A percentile compares a stretch with the other conserved stretches of the same genome.
Evolutionary conservation across 768 basidiomycete species (phyloP).

Genomic region (Calocera cornea): DNA sequence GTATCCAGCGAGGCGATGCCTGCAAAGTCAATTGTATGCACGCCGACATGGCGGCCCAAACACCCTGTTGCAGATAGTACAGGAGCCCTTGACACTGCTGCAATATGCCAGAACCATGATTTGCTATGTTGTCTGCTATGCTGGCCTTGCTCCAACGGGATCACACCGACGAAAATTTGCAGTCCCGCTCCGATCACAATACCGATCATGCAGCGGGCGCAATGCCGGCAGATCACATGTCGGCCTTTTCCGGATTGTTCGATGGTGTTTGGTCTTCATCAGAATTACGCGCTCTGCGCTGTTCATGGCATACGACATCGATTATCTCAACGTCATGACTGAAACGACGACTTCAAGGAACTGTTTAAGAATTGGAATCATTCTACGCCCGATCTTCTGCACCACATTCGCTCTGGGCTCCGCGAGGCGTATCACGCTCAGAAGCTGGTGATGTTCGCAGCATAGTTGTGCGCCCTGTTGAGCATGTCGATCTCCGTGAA

Average conservation of each 20-base stretch:
- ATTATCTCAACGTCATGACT: not conserved
- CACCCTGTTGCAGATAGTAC: not conserved
- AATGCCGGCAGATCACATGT: too few relatives aligned
- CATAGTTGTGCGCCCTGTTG: not conserved
- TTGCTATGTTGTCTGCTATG: not conserved
- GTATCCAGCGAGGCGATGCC: not conserved
- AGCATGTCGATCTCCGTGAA: constrained; percentile 13
- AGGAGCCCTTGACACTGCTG: not conserved
- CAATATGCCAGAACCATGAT: not conserved
- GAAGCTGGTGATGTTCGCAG: not conserved
- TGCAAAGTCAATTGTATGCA: not conserved
- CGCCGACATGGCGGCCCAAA: not conserved
- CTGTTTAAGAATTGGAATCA: not conserved
- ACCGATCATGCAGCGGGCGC: not conserved
- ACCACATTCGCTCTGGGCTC: not conserved
- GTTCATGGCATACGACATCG: not conserved
- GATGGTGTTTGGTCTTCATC: not conserved
- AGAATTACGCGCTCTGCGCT: not conserved
- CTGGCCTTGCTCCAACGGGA: not conserved
- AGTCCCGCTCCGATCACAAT: not conserved
- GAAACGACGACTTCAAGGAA: not conserved
- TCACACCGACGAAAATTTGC: too few relatives aligned
- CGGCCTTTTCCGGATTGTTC: not conserved
- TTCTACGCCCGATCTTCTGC: not conserved
- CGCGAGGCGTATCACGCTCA: not conserved